Percentiles rank a stretch among this genome's conserved stretches.
Evolutionary conservation across 176 grass and related monocot genomes (phyloP).

Genomic region (Aegilops bicornis): DNA sequence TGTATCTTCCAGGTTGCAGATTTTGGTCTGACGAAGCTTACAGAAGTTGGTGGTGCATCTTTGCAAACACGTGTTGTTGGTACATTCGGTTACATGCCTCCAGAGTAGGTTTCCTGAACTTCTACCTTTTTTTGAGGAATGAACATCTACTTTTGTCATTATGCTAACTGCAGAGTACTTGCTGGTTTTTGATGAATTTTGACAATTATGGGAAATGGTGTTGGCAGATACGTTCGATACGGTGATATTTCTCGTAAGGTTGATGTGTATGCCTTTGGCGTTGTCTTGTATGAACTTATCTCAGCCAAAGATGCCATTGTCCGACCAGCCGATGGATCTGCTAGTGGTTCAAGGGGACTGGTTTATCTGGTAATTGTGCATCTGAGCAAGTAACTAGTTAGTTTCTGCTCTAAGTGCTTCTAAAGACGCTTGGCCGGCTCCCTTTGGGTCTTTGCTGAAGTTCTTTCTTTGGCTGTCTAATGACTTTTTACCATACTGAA

Average conservation of each 20-base stretch:
- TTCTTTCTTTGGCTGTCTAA: not conserved
- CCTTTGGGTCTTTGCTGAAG: not conserved
- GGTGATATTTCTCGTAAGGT: conserved; percentile 91
- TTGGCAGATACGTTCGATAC: conserved; percentile 69
- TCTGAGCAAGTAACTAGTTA: not conserved
- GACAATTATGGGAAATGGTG: not conserved
- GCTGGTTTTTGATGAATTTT: not conserved
- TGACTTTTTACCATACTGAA: not conserved
- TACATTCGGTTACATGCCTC: conserved; percentile 98
- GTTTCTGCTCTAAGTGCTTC: not conserved
- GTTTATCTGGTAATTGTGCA: conserved; percentile 69
- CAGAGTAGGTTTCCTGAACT: conserved; percentile 53
- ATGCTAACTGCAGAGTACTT: not conserved
- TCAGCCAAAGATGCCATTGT: conserved; percentile 90
- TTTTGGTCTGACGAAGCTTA: conserved; percentile 90
- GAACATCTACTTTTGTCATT: not conserved
- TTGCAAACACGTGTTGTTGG: conserved; percentile 76
- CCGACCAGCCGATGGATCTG: conserved; percentile 41
- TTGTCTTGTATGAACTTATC: conserved; percentile 96
- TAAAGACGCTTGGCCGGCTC: not conserved
- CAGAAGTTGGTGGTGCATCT: conserved; percentile 69
- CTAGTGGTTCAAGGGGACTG: conserved; percentile 74
- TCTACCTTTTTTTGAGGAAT: not conserved
- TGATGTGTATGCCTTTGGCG: conserved; percentile 89
- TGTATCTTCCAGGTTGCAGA: conserved; percentile 75